Evolutionary conservation across 352 stramenopile genomes (phyloP).

Genomic region (Pythium rhizo-oryzae): DNA sequence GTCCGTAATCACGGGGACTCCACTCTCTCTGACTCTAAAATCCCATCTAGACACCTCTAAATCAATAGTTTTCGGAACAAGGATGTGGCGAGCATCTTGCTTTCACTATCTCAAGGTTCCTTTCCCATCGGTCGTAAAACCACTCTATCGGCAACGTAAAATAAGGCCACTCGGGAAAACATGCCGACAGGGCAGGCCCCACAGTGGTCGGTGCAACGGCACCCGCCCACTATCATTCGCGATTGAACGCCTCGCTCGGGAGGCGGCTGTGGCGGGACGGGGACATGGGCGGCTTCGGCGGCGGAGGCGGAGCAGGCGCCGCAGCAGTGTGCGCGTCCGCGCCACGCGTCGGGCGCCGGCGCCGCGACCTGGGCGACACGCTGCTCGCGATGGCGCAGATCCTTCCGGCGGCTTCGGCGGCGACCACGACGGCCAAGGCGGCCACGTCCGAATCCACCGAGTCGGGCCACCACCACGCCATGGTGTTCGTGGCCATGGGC

Average conservation of each 20-base stretch:
- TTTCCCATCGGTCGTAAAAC: neutral
- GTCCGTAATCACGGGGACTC: conserved; percentile 15
- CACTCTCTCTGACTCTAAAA: neutral
- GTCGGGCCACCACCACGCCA: conserved; percentile 13
- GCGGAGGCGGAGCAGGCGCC: too few species aligned
- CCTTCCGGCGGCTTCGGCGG: conserved; percentile 5
- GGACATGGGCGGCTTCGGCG: neutral
- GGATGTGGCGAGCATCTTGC: neutral
- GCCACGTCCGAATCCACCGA: neutral
- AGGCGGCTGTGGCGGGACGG: neutral
- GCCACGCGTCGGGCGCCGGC: neutral
- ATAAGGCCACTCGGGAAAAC: neutral
- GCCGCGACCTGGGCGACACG: conserved; percentile 57
- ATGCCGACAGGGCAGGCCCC: neutral
- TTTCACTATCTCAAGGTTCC: neutral
- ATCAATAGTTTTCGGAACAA: neutral
- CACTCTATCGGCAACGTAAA: neutral
- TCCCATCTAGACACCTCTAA: neutral
- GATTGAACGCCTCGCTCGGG: neutral
- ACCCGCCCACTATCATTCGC: neutral
- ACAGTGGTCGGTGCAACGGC: neutral
- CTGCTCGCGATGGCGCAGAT: conserved; percentile 46
- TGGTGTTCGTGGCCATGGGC: conserved; percentile 38
- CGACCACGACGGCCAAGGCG: neutral
- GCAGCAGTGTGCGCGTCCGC: neutral